Base-by-base conservation (phyloP, 352 stramenopile species). In the Pilasporangium apinafurcum region DNA sequence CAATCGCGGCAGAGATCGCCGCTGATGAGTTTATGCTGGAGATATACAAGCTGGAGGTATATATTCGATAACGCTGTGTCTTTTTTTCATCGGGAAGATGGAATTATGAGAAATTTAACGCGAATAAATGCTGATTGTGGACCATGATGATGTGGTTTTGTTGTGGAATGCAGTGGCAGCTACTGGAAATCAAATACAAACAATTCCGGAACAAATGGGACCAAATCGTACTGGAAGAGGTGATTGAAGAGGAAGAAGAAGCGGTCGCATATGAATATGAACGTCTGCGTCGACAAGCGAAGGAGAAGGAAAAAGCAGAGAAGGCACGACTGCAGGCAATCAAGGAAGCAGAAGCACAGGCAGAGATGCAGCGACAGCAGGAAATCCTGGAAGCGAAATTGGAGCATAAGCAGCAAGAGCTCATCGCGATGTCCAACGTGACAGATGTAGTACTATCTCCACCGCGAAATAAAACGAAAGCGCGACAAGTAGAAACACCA, bases 21-120 rank as follows among this genome's bases (percentile, higher is more conserved):
- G 53, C 57, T 17, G 75, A 87, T 26, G 75, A 87, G 47, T 46
- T 61, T 30, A 52, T 87, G 32, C 56, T 87, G 9, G 66, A 87
- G 50, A 59, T 68, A 18, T 83, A 72, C 44, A 62, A 78, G 30
- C 43, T 88, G 32, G 57, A 88, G 65, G 74, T 86, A 20, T 14
- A 25, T 3, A n/a, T 17, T 1, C 5, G 8, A n/a, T n/a, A n/a
- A n/a, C n/a, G n/a, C n/a, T n/a, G n/a, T n/a, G n/a, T n/a, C n/a
- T n/a, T n/a, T n/a, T n/a, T n/a, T n/a, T n/a, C n/a, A n/a, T n/a
- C n/a, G n/a, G n/a, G n/a, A n/a, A n/a, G n/a, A n/a, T n/a, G n/a
- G n/a, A n/a, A n/a, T n/a, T n/a, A n/a, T n/a, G n/a, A n/a, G n/a
- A n/a, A n/a, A n/a, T n/a, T n/a, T n/a, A n/a, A n/a, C n/a, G n/a